Conservation (phyloP, 2,329 filamentous ascomycete species). For the Aureobasidium mangrovei region DNA sequence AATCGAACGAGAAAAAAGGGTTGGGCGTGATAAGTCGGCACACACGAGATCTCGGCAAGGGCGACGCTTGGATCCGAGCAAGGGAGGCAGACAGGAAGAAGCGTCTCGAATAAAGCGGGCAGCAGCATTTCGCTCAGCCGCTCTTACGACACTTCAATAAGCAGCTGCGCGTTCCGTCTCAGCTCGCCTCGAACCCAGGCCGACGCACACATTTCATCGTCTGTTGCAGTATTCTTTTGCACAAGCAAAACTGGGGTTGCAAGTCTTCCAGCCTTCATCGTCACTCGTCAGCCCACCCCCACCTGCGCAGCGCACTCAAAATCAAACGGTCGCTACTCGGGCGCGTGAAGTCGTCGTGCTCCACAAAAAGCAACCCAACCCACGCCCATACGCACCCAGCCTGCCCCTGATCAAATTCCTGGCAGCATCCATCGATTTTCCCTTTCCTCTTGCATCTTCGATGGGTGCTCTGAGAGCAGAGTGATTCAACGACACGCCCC, state of each 20-base stretch:
- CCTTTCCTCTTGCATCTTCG: neutral
- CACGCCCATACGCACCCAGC: constrained; percentile 1
- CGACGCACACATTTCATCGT: too few relatives aligned
- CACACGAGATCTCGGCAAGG: neutral
- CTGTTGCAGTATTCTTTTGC: too few relatives aligned
- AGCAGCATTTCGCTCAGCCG: too few relatives aligned
- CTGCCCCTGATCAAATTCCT: constrained; percentile 10
- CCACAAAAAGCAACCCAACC: constrained; percentile 13
- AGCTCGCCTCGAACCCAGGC: too few relatives aligned
- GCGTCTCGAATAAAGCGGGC: too few relatives aligned
- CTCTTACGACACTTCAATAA: too few relatives aligned
- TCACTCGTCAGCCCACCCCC: constrained; percentile 4
- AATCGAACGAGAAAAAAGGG: neutral
- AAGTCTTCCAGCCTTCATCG: neutral
- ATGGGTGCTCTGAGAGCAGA: neutral
- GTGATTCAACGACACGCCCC: neutral
- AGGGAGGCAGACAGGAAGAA: too few relatives aligned
- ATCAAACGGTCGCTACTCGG: constrained; percentile 7
- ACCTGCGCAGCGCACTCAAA: neutral
- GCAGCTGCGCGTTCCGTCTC: too few relatives aligned
- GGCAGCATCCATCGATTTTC: neutral
- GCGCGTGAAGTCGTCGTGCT: constrained; percentile 8
- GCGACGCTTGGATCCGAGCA: too few relatives aligned
- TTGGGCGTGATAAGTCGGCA: neutral
- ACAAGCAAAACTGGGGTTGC: too few relatives aligned